phyloP scores from a whole-genome alignment of 495 filamentous ascomycete species.

The Talaromyces liani region DNA sequence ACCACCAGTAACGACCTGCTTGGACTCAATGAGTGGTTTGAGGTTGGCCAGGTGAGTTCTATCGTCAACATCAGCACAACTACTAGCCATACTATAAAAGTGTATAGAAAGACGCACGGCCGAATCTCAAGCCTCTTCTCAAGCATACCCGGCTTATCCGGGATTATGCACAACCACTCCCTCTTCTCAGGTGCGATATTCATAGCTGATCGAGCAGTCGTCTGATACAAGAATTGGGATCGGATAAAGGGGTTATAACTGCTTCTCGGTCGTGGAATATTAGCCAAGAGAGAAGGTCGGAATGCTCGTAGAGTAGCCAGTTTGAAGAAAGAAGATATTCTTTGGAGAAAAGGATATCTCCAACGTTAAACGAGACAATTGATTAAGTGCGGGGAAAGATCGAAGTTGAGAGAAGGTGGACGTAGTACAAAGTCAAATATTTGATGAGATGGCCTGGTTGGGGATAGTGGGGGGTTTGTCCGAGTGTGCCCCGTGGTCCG shows the following conservation, averaged over 20 bases:
- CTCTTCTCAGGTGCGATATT: constrained; percentile 40
- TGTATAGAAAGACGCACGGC: constrained; percentile 42
- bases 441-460: neutral
- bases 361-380: neutral
- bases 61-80: neutral
- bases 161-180: constrained; percentile 83
- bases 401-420: neutral
- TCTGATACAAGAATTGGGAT: neutral
- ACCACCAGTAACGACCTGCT: constrained; percentile 31
- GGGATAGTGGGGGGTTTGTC: neutral
- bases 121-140: constrained; percentile 65
- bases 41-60: constrained; percentile 23
- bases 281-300: neutral
- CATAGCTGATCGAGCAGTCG: constrained; percentile 16
- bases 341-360: neutral
- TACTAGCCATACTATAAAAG: neutral
- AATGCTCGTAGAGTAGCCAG: constrained; percentile 3
- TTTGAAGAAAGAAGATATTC: neutral
- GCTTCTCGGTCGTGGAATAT: neutral
- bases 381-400: neutral
- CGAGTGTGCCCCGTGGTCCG: neutral
- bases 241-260: neutral
- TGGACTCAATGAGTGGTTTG: constrained; percentile 27
- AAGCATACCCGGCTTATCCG: constrained; percentile 62
- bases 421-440: neutral